phyloP scores from a whole-genome alignment of 352 stramenopile genomes.

The Blastocystis sp. region DNA sequence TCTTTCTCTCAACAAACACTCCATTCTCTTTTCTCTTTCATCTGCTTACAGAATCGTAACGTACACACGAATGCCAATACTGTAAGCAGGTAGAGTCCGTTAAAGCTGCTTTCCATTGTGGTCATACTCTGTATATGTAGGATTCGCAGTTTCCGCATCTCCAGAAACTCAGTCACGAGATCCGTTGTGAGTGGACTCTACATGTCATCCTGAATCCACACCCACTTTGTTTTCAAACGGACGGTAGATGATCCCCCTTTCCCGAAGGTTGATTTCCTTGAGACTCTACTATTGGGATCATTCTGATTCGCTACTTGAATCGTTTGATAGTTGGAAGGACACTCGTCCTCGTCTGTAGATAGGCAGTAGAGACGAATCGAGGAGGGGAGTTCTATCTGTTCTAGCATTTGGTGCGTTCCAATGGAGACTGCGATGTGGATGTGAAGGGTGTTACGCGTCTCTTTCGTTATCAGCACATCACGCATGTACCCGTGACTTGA shows the following conservation, averaged over 20 bases:
- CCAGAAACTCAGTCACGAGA: background rate
- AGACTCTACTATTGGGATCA: background rate
- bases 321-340: background rate
- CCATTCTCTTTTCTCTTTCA: background rate
- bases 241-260: background rate
- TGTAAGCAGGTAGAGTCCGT: too few species aligned
- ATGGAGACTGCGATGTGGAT: background rate
- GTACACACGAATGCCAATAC: background rate
- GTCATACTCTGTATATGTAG: background rate
- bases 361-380: background rate
- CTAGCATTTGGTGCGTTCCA: background rate
- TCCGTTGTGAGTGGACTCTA: background rate
- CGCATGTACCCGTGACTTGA: background rate
- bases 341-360: background rate
- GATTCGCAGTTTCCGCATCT: background rate
- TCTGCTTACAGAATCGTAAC: background rate
- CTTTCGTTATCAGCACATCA: background rate
- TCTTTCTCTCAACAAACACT: background rate
- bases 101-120: background rate
- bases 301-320: background rate
- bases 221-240: background rate
- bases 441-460: background rate
- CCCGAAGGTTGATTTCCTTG: background rate
- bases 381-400: background rate
- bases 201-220: background rate